Evolutionary conservation across 148 eudicot genomes (phyloP).

Genomic region (Rhododendron molle): DNA sequence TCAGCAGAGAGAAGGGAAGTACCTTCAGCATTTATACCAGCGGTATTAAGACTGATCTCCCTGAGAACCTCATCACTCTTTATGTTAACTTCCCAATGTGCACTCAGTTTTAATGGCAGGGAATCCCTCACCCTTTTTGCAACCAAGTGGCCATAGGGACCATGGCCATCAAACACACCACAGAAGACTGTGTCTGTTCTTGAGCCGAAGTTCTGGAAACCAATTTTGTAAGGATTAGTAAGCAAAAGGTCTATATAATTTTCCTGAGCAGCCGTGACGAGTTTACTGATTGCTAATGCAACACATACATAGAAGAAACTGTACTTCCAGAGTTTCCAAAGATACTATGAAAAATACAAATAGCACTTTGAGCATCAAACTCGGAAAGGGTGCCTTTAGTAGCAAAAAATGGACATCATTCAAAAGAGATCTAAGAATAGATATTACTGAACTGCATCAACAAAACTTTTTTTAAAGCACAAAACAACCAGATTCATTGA

Average conservation of each 20-base stretch:
- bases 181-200: constrained; percentile 79
- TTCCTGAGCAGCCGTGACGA: neutral
- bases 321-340: neutral
- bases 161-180: constrained; percentile 96
- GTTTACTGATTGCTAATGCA: neutral
- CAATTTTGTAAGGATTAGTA: neutral
- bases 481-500: neutral
- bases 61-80: constrained; percentile 62
- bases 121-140: constrained; percentile 87
- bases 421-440: neutral
- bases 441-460: neutral
- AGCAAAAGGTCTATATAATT: neutral
- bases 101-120: constrained; percentile 74
- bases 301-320: neutral
- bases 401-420: neutral
- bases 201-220: constrained; percentile 77
- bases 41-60: constrained; percentile 51
- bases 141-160: constrained; percentile 95
- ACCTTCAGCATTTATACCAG: constrained; percentile 50
- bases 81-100: constrained; percentile 70
- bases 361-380: neutral
- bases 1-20: constrained; percentile 51
- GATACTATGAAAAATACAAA: neutral
- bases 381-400: neutral
- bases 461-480: neutral